A percentile compares a stretch with the other conserved stretches of the same genome.
phyloP scores from a whole-genome alignment of 805 yeast species.

The Debaryomyces tyrocola region DNA sequence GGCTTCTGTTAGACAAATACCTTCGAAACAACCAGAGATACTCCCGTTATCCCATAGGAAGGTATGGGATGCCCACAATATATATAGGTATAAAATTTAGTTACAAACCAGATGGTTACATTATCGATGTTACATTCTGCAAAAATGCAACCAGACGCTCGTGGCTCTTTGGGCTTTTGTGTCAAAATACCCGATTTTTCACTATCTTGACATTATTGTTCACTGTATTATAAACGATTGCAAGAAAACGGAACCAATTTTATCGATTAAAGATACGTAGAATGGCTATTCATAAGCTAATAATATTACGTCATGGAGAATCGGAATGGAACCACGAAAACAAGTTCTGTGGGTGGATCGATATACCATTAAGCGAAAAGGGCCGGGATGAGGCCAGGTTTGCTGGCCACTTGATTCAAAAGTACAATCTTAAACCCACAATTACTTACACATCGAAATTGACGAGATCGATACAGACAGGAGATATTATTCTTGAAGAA shows the following conservation, averaged over 20 bases:
- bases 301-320: slow-evolving; percentile 47
- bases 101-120: background rate
- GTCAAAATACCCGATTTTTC: no score
- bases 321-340: slow-evolving; percentile 44
- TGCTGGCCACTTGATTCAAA: slow-evolving; percentile 36
- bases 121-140: slow-evolving; percentile 1
- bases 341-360: slow-evolving; percentile 48
- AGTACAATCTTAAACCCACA: slow-evolving; percentile 28
- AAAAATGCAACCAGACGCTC: background rate
- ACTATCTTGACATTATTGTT: no score
- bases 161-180: no score
- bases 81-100: no score
- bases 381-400: slow-evolving; percentile 39
- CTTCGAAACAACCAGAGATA: no score
- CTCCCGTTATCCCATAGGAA: no score
- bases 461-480: slow-evolving; percentile 41
- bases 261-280: background rate
- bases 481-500: slow-evolving; percentile 34
- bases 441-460: slow-evolving; percentile 40
- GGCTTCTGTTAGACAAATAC: no score
- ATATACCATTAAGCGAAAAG: slow-evolving; percentile 36
- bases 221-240: no score
- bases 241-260: no score
- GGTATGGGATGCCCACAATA: no score
- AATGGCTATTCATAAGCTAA: slow-evolving; percentile 29